A percentile compares a stretch with the other conserved stretches of the same genome.
Evolutionary conservation across 2,329 filamentous ascomycete species (phyloP).

Genomic region (Curvularia sp.): DNA sequence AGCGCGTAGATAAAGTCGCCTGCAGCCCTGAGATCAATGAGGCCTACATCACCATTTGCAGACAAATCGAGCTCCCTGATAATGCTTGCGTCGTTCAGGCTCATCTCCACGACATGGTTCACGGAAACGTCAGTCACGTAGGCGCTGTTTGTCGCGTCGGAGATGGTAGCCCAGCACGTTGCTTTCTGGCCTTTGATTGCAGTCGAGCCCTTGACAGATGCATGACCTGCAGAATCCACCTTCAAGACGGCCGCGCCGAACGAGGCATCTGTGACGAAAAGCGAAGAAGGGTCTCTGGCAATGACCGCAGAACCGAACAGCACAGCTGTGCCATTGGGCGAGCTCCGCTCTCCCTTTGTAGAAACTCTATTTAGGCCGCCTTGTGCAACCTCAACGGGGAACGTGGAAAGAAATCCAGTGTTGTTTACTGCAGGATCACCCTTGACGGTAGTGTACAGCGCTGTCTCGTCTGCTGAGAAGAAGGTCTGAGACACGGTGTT

Average conservation of each 20-base stretch:
- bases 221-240: conserved; percentile 48
- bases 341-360: conserved; percentile 44
- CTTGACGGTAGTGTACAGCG: conserved; percentile 66
- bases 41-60: conserved; percentile 58
- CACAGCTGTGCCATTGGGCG: conserved; percentile 63
- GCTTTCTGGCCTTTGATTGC: conserved; percentile 60
- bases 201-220: conserved; percentile 48
- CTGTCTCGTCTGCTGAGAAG: conserved; percentile 63
- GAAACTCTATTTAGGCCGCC: conserved; percentile 18
- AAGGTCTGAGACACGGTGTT: conserved; percentile 68
- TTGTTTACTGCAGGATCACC: conserved; percentile 64
- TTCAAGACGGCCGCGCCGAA: conserved; percentile 63
- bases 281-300: conserved; percentile 46
- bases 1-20: conserved; percentile 67
- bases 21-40: conserved; percentile 62
- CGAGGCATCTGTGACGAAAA: conserved; percentile 66
- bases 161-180: conserved; percentile 66
- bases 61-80: conserved; percentile 51
- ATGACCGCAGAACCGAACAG: conserved; percentile 63
- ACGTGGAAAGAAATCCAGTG: conserved; percentile 64
- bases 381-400: conserved; percentile 52
- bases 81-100: conserved; percentile 58
- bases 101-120: conserved; percentile 66
- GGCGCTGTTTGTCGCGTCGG: conserved; percentile 57
- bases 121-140: conserved; percentile 65